Evolutionary conservation across 495 filamentous ascomycete species (phyloP).

Genomic region (Xylaria cubensis): DNA sequence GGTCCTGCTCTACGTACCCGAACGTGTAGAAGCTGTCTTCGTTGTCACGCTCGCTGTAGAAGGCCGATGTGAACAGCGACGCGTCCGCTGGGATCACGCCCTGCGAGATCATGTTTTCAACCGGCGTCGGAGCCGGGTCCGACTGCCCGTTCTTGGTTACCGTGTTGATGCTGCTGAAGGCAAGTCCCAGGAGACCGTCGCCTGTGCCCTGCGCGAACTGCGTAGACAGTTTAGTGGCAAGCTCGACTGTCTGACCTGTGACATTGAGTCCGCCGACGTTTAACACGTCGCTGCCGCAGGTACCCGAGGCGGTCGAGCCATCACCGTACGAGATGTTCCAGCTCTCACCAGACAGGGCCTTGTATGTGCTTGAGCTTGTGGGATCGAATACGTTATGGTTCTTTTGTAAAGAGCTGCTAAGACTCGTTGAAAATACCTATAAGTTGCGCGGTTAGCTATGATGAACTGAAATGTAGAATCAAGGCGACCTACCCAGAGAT

Average conservation of each 20-base stretch:
- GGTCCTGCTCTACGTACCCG: slow-evolving; percentile 73
- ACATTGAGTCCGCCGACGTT: slow-evolving; percentile 69
- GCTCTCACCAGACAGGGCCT: slow-evolving; percentile 52
- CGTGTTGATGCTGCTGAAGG: slow-evolving; percentile 73
- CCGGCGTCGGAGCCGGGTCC: slow-evolving; percentile 65
- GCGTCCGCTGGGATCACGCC: slow-evolving; percentile 65
- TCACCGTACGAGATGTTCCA: slow-evolving; percentile 82
- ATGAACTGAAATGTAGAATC: not conserved
- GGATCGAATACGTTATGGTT: slow-evolving; percentile 63
- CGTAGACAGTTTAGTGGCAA: slow-evolving; percentile 66
- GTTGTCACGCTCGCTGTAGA: slow-evolving; percentile 69
- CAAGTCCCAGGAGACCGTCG: slow-evolving; percentile 78
- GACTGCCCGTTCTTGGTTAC: slow-evolving; percentile 57
- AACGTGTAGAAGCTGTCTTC: slow-evolving; percentile 79
- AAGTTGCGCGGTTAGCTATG: not conserved
- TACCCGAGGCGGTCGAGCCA: slow-evolving; percentile 71
- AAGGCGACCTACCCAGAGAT: slow-evolving; percentile 70
- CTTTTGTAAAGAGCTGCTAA: slow-evolving; percentile 21
- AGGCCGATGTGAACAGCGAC: slow-evolving; percentile 75
- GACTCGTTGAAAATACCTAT: slow-evolving; percentile 12
- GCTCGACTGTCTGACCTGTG: slow-evolving; percentile 71
- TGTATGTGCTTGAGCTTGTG: slow-evolving; percentile 67
- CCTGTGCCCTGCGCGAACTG: slow-evolving; percentile 65
- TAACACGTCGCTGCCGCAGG: slow-evolving; percentile 71
- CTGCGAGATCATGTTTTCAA: slow-evolving; percentile 78